Conservation (phyloP, 768 basidiomycete genomes). For the Tephrocybe sp. region DNA sequence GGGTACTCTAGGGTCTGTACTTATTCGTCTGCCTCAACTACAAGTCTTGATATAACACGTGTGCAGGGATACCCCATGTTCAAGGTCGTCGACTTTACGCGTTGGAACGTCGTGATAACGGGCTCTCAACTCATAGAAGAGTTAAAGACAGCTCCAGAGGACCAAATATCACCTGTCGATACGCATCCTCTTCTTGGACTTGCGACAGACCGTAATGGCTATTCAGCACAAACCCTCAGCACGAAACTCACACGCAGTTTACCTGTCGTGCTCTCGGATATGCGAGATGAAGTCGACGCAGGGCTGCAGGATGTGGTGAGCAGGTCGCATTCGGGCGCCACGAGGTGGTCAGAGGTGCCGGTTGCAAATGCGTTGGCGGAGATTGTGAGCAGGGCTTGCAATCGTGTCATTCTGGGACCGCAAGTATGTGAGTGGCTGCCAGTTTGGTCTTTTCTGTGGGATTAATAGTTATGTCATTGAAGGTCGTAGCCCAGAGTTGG, state of each 20-base stretch:
- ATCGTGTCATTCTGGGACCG: conserved; percentile 9
- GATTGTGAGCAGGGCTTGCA: conserved; percentile 12
- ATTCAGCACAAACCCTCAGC: neutral
- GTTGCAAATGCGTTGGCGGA: conserved; percentile 9
- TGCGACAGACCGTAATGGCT: neutral
- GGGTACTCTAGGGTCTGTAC: conserved; percentile 10
- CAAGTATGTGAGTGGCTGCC: conserved; percentile 5
- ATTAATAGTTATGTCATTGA: neutral
- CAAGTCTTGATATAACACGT: neutral
- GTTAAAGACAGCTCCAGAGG: conserved; percentile 15
- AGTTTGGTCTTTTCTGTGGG: neutral
- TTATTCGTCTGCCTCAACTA: neutral
- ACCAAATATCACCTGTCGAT: neutral
- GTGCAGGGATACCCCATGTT: conserved; percentile 11
- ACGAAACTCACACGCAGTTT: conserved; percentile 10
- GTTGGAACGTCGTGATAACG: conserved; percentile 22
- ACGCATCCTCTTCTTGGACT: neutral
- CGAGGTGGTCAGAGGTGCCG: conserved; percentile 3
- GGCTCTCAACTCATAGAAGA: conserved; percentile 19
- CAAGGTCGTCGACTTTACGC: conserved; percentile 23
- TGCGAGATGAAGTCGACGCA: conserved; percentile 8
- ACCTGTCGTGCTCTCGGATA: conserved; percentile 9
- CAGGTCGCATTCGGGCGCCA: neutral
- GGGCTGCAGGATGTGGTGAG: conserved; percentile 3
- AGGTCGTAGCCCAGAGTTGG: conserved; percentile 7